These are phyloP conservation scores for Cercospora nicotianae DNA, from an alignment of 2,329 filamentous ascomycete genomes.

Conservation along the genomic window DNA sequence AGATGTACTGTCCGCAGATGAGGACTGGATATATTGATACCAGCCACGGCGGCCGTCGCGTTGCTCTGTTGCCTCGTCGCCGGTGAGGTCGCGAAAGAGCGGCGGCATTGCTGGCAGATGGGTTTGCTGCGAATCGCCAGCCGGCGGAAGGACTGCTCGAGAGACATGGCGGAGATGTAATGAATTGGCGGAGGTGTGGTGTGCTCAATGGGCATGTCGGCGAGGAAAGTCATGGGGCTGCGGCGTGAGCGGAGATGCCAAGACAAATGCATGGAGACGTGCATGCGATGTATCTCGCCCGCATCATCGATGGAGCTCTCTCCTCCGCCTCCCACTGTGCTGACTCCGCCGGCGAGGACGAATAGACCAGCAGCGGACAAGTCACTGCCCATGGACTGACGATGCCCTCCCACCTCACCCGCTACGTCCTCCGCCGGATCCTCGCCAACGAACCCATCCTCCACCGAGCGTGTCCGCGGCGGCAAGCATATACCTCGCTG, in stretches of 20 bases:
- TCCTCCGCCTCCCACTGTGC: slow-evolving; percentile 9
- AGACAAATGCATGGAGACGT: neutral
- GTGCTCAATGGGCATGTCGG: neutral
- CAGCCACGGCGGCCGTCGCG: slow-evolving; percentile 31
- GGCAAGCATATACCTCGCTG: slow-evolving; percentile 31
- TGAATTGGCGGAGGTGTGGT: neutral
- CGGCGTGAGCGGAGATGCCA: slow-evolving; percentile 8
- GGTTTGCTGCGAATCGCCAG: slow-evolving; percentile 30
- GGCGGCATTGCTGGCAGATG: slow-evolving; percentile 34
- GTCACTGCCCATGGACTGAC: slow-evolving; percentile 11
- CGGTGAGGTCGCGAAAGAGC: slow-evolving; percentile 29
- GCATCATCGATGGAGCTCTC: slow-evolving; percentile 6
- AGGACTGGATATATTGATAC: slow-evolving; percentile 13
- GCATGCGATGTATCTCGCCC: neutral
- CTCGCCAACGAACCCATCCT: slow-evolving; percentile 53
- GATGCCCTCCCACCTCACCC: slow-evolving; percentile 63
- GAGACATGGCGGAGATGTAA: slow-evolving; percentile 29
- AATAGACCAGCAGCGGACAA: neutral
- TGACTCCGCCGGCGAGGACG: neutral
- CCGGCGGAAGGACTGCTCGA: slow-evolving; percentile 33
- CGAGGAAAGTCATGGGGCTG: slow-evolving; percentile 3
- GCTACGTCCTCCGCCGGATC: slow-evolving; percentile 59
- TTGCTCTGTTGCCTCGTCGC: slow-evolving; percentile 27
- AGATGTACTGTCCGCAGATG: neutral
- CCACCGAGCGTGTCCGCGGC: slow-evolving; percentile 48